Base-by-base conservation (phyloP, 2,329 filamentous ascomycete species). In the Macroventuria anomochaeta region DNA sequence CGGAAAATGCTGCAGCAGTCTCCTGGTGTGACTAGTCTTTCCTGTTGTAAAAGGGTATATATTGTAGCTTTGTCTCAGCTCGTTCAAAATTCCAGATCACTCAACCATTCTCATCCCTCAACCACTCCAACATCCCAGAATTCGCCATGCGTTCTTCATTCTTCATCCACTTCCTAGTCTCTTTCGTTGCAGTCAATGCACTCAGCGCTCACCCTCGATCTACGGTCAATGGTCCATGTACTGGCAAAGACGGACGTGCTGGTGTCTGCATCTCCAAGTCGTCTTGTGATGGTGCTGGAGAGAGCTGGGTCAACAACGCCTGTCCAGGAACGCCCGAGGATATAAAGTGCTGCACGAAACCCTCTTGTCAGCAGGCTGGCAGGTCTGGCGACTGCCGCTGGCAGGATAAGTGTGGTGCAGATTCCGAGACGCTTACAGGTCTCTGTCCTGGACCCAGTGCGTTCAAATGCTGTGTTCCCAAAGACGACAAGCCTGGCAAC, bases 301-400 rank as follows among this genome's bases (percentile, higher is more conserved):
- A 58, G 23, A 53, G 50, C 17, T 65, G 59, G 36, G 61, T 65
- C 41, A 17, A 51, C 38, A 57, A 62, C 31, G 57, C 59, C n/a
- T 63, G 62, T 40, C 62, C 62, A 3, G 59, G 59, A 12, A 60
- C 57, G 17, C 57, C 62, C 7, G 61, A 63, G 13, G 48, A 65
- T 26, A 63, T 65, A 34, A 63, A 63, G 54, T 65, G 62, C 46
- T 65, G 62, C 47, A 62, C 59, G 1, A 65, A 65, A 32, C 42
- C 62, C 12, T 46, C 41, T 11, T 65, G 62, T 28, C 51, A 57
- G 31, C 36, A 36, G 15, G 55, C 39, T n/a, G 55, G 47, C 7
- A 43, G 49, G 15, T 55, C 40, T n/a, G 62, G 62, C 15, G 62
- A 62, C 32, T 39, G 36, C 17, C 36, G 36, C 36, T 39, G 36